Evolutionary conservation across 2,329 filamentous ascomycete genomes (phyloP).

Genomic region (Tolypocladium nubicola): DNA sequence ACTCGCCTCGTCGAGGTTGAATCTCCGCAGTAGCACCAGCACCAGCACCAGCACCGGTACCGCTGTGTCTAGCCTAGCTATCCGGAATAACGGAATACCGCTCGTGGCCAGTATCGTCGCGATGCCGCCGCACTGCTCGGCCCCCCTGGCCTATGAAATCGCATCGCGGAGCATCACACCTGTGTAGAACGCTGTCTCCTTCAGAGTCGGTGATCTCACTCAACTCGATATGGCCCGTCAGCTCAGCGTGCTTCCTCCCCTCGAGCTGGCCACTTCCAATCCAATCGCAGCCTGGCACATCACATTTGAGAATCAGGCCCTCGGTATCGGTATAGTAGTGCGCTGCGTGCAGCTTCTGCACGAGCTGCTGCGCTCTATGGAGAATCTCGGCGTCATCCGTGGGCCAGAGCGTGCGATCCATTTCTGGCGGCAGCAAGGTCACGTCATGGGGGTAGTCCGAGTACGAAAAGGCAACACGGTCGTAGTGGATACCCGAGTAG

Average conservation of each 20-base stretch:
- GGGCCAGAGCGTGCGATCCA: slow-evolving; percentile 56
- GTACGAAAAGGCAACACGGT: slow-evolving; percentile 69
- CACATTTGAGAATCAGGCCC: slow-evolving; percentile 69
- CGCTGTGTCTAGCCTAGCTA: background rate
- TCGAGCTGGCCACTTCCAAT: slow-evolving; percentile 56
- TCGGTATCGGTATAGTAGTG: slow-evolving; percentile 88
- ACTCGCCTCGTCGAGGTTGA: background rate
- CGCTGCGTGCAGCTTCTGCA: slow-evolving; percentile 51
- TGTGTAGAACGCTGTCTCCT: slow-evolving; percentile 65
- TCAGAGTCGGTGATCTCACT: slow-evolving; percentile 67
- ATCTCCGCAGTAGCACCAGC: background rate
- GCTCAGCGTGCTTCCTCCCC: slow-evolving; percentile 50
- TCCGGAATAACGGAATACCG: slow-evolving; percentile 27
- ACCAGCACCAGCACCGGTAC: background rate
- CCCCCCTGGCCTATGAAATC: slow-evolving; percentile 58
- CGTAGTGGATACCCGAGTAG: slow-evolving; percentile 91
- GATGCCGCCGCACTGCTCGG: slow-evolving; percentile 46
- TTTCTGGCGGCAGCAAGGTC: slow-evolving; percentile 54
- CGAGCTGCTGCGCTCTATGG: slow-evolving; percentile 53
- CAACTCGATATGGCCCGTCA: slow-evolving; percentile 50
- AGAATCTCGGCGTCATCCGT: slow-evolving; percentile 55
- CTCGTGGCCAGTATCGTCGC: slow-evolving; percentile 48
- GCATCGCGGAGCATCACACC: slow-evolving; percentile 56
- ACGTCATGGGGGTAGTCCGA: slow-evolving; percentile 45
- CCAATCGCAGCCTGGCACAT: slow-evolving; percentile 51